A percentile compares a stretch with the other conserved stretches of the same genome.
Evolutionary conservation across 345 rosid genomes (phyloP).

Genomic region (Salix udensis): DNA sequence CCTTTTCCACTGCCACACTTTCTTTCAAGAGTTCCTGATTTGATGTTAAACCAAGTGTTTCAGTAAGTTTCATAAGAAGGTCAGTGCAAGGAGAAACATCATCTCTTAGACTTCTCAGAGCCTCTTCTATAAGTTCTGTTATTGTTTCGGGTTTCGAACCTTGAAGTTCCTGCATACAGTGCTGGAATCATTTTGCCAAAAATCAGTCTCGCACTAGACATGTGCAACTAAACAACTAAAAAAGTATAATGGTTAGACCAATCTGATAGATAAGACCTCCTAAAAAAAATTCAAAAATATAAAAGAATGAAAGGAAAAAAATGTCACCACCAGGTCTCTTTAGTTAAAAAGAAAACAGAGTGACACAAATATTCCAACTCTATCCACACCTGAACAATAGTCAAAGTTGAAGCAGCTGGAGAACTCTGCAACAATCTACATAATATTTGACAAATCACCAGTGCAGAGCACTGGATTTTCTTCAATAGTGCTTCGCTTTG

Average conservation of each 20-base stretch:
- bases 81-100: conserved; percentile 45
- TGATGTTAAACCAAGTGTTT: conserved; percentile 53
- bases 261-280: conserved; percentile 7
- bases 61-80: conserved; percentile 46
- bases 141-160: conserved; percentile 46
- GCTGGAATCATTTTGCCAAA: conserved; percentile 40
- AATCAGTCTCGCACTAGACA: conserved; percentile 23
- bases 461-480: conserved; percentile 55
- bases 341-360: background rate
- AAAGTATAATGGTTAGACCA: background rate
- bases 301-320: conserved; percentile 12
- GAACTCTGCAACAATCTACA: conserved; percentile 44
- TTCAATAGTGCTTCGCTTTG: conserved; percentile 48
- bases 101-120: conserved; percentile 44
- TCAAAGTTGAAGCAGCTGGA: conserved; percentile 40
- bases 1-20: conserved; percentile 77
- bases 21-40: conserved; percentile 70
- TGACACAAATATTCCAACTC: background rate
- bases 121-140: conserved; percentile 45
- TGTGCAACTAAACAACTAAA: conserved; percentile 1
- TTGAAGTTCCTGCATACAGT: conserved; percentile 58
- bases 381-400: conserved; percentile 55
- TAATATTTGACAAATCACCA: conserved; percentile 57
- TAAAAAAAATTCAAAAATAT: background rate
- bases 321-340: background rate